phyloP scores from a whole-genome alignment of 495 filamentous ascomycete species.

The Annulohypoxylon stygium region DNA sequence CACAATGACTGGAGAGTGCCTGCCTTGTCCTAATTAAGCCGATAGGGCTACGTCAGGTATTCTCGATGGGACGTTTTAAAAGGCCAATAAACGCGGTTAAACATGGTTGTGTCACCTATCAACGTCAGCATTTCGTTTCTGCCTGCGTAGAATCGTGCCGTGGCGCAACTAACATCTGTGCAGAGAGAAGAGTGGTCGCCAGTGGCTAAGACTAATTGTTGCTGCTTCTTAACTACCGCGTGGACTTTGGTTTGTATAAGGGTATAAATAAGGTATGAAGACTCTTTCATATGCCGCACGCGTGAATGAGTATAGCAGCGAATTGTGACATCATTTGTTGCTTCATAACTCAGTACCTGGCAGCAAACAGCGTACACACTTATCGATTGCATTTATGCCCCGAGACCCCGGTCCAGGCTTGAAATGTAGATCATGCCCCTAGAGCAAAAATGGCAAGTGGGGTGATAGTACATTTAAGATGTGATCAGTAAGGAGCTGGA shows the following conservation, averaged over 20 bases:
- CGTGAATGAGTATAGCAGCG: neutral
- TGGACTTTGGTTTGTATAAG: neutral
- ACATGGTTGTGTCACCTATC: slow-evolving; percentile 5
- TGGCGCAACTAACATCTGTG: neutral
- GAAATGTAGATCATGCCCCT: neutral
- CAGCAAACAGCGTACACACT: neutral
- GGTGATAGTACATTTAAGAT: neutral
- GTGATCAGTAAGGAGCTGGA: neutral
- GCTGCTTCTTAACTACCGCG: neutral
- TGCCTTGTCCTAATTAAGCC: neutral
- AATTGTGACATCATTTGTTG: slow-evolving; percentile 4
- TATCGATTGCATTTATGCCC: neutral
- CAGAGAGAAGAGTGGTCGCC: neutral
- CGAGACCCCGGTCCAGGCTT: neutral
- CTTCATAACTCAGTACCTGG: neutral
- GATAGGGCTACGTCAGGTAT: neutral
- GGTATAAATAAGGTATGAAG: neutral
- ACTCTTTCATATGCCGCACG: no score
- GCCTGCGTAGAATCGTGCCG: neutral
- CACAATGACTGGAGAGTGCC: neutral
- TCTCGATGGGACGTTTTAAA: neutral
- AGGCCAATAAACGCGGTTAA: neutral
- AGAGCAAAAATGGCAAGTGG: neutral
- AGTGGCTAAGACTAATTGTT: neutral
- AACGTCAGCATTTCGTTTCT: slow-evolving; percentile 6